Evolutionary conservation across 2,329 filamentous ascomycete species (phyloP), one percentile per base, ranked within the genome.

Genomic region (Sarocladiaceae sp.): DNA sequence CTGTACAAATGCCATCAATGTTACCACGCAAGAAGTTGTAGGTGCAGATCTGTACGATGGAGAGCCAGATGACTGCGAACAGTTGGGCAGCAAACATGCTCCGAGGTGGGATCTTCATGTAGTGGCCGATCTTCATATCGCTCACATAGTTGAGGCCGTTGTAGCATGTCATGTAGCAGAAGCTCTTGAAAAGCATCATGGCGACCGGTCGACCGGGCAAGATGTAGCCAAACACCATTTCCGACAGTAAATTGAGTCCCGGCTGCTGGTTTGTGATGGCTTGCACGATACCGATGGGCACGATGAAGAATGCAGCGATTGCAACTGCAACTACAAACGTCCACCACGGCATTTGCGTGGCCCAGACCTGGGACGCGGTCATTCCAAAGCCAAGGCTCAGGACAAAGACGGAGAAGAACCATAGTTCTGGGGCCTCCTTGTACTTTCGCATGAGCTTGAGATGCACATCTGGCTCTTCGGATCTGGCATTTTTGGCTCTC

Each of bases 361-460:
- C 45, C 57, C 61, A 66, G 19, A 55, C 56, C 41, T 62, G 59
- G 18, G 54, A 54, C 1, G 60, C 60, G 23, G 64, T 55, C 57
- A 66, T 65, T n/a, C 61, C 60, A 6, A 80, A 64, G 2, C 58
- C 72, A n/a, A 78, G 61, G 60, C 76, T 74, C 43, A 68, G 18
- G 3, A 66, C 47, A 18, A 72, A 67, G n/a, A 75, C 60, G 6
- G 19, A 24, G 16, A 33, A 16, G 24, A 66, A 82, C 77, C 77
- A 82, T 73, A 73, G 80, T 29, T 71, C 58, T 1, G 78, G 78
- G 0, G 70, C 72, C 27, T 73, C 63, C 47, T 68, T 67, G 55
- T 79, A 82, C 46, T 70, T 73, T 26, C 62, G 55, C 76, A 82
- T 82, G 44, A 82, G 64, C 47, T 69, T 69, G 39, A 65, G 59